These are phyloP conservation scores for Blastomyces gilchristii DNA, from an alignment of 2,329 filamentous ascomycete species.

Conservation along the genomic window DNA sequence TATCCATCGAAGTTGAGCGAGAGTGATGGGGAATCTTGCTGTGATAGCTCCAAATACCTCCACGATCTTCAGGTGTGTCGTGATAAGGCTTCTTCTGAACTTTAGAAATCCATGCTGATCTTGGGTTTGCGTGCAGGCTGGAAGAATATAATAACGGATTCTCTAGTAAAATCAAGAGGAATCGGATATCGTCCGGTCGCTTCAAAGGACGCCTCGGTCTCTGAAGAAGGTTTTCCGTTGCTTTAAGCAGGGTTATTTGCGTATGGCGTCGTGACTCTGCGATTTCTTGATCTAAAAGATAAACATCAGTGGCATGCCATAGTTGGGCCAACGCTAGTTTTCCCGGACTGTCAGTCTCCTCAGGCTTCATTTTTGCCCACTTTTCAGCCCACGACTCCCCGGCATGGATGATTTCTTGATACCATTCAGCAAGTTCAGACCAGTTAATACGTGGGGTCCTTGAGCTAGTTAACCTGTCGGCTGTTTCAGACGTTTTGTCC, in stretches of 20 bases:
- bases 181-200: constrained; percentile 60
- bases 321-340: constrained; percentile 15
- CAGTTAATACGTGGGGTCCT: constrained; percentile 66
- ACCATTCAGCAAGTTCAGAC: constrained; percentile 62
- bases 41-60: background rate
- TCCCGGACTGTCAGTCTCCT: constrained; percentile 21
- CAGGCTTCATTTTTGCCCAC: constrained; percentile 44
- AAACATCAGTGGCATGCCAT: constrained; percentile 36
- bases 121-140: constrained; percentile 15
- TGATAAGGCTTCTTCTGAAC: background rate
- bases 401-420: constrained; percentile 56
- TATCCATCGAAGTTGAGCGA: constrained; percentile 17
- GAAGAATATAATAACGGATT: constrained; percentile 63
- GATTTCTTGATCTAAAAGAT: constrained; percentile 44
- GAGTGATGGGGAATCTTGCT: constrained; percentile 15
- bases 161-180: constrained; percentile 64
- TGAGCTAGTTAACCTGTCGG: constrained; percentile 40
- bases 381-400: constrained; percentile 55
- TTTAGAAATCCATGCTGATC: constrained; percentile 3
- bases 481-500: constrained; percentile 23
- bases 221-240: constrained; percentile 68
- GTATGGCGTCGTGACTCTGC: constrained; percentile 57
- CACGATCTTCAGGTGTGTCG: background rate
- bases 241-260: constrained; percentile 62
- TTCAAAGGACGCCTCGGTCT: constrained; percentile 61